Evolutionary conservation across 2,329 filamentous ascomycete genomes (phyloP).

Genomic region (Phoma sp.): DNA sequence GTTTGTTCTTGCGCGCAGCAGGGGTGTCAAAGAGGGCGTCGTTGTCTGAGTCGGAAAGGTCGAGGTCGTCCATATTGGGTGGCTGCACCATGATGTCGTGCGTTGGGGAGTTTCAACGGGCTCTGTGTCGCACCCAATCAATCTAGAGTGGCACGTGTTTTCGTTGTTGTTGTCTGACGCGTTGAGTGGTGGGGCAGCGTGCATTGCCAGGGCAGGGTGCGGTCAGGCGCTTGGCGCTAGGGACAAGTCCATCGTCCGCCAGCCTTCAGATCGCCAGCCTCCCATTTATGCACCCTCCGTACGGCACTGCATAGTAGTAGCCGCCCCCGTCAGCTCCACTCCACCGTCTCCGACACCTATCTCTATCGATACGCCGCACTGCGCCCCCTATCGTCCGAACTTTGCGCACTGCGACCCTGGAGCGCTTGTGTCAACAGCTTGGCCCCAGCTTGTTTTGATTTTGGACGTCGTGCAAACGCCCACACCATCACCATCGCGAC

Average conservation of each 20-base stretch:
- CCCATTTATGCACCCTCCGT: conserved; percentile 19
- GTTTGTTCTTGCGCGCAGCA: conserved; percentile 48
- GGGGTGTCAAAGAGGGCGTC: conserved; percentile 65
- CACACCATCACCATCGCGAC: conserved; percentile 2
- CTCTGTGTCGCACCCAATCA: conserved; percentile 9
- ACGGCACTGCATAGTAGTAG: conserved; percentile 22
- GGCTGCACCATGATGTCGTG: conserved; percentile 32
- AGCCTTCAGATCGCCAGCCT: conserved; percentile 28
- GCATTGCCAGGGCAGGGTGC: background rate
- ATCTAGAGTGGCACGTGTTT: conserved; percentile 10
- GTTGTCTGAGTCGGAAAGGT: conserved; percentile 61
- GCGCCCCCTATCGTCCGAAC: conserved; percentile 9
- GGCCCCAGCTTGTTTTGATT: conserved; percentile 34
- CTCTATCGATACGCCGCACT: conserved; percentile 15
- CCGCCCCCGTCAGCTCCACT: conserved; percentile 21
- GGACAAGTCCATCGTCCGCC: conserved; percentile 7
- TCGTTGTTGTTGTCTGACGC: conserved; percentile 23
- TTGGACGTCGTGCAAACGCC: conserved; percentile 21
- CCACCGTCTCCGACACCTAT: conserved; percentile 15
- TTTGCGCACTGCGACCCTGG: conserved; percentile 5
- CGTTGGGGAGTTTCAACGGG: background rate
- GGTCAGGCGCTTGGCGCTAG: background rate
- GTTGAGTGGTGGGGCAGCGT: background rate
- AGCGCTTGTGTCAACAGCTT: conserved; percentile 18
- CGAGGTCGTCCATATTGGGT: conserved; percentile 59